Evolutionary conservation across 768 basidiomycete species (phyloP).

Genomic region (Lentinula detonsa): DNA sequence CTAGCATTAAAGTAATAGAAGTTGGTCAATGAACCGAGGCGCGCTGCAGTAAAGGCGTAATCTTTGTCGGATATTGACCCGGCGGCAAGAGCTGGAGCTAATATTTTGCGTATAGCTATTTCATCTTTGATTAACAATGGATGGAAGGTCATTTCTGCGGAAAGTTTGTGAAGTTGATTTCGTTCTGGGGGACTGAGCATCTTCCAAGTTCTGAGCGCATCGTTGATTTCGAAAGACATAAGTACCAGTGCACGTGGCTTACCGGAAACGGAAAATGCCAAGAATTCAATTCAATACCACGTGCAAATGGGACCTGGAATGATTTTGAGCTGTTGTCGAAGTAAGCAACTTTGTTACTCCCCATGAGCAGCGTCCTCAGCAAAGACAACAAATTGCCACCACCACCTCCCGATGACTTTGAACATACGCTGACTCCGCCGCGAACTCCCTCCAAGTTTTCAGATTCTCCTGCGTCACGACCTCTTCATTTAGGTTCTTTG

Average conservation of each 20-base stretch:
- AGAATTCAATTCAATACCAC: not conserved
- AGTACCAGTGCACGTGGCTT: not conserved
- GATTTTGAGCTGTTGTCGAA: not conserved
- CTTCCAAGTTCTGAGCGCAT: not conserved
- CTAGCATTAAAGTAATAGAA: not conserved
- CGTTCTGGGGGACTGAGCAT: not conserved
- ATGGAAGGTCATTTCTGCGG: not conserved
- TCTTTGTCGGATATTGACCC: not conserved
- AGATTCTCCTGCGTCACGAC: not conserved
- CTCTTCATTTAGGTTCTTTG: not conserved
- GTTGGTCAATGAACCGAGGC: not conserved
- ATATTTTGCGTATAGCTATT: not conserved
- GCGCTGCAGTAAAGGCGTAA: not conserved
- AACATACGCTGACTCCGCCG: not conserved
- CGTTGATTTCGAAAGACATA: not conserved
- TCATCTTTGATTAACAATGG: not conserved
- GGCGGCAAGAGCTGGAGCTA: not conserved
- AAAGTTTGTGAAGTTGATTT: not conserved
- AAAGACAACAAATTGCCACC: not conserved
- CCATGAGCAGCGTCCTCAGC: slow-evolving; percentile 3
- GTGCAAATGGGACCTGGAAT: not conserved
- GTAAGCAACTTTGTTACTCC: not conserved
- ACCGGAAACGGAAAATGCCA: not conserved
- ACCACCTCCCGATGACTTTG: slow-evolving; percentile 1
- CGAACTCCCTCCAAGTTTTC: not conserved